A percentile compares a stretch with the other conserved stretches of the same genome.
Evolutionary conservation across 2,329 filamentous ascomycete species (phyloP).

Genomic region (Sphaerostilbella broomeana): DNA sequence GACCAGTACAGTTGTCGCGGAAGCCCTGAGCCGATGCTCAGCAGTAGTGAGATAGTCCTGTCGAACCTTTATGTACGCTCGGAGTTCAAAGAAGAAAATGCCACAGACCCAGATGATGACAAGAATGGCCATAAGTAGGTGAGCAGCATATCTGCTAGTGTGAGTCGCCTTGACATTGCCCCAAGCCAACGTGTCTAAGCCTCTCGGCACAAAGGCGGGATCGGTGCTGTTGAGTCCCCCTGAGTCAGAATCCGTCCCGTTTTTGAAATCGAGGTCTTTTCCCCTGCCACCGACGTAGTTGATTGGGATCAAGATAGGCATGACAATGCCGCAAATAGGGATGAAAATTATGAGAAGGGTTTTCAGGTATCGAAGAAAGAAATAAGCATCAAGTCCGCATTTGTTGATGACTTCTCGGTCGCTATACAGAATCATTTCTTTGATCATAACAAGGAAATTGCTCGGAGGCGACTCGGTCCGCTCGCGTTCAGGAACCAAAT

Average conservation of each 20-base stretch:
- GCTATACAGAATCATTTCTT: constrained; percentile 59
- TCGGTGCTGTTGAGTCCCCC: constrained; percentile 17
- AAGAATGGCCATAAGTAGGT: constrained; percentile 70
- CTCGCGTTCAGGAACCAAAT: constrained; percentile 78
- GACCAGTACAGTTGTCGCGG: constrained; percentile 90
- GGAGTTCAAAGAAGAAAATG: constrained; percentile 79
- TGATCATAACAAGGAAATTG: constrained; percentile 44
- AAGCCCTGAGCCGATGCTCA: constrained; percentile 86
- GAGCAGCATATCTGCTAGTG: constrained; percentile 70
- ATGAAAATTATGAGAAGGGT: constrained; percentile 83
- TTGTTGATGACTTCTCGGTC: constrained; percentile 85
- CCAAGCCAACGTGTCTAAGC: constrained; percentile 80
- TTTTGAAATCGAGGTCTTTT: constrained; percentile 39
- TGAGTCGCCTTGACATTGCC: constrained; percentile 68
- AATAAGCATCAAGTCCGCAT: constrained; percentile 93
- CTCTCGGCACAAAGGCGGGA: constrained; percentile 35
- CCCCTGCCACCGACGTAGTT: constrained; percentile 70
- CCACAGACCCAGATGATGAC: constrained; percentile 80
- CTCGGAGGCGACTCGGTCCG: constrained; percentile 67
- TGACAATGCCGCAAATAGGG: constrained; percentile 67
- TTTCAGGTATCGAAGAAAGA: constrained; percentile 82
- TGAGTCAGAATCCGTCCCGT: constrained; percentile 19
- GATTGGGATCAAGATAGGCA: constrained; percentile 80
- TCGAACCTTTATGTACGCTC: constrained; percentile 83
- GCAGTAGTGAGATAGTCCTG: constrained; percentile 93